Percentiles rank a stretch among this genome's conserved stretches.
These are phyloP conservation scores for Boletus reticulatus DNA, from an alignment of 768 basidiomycete genomes.

Conservation along the genomic window DNA sequence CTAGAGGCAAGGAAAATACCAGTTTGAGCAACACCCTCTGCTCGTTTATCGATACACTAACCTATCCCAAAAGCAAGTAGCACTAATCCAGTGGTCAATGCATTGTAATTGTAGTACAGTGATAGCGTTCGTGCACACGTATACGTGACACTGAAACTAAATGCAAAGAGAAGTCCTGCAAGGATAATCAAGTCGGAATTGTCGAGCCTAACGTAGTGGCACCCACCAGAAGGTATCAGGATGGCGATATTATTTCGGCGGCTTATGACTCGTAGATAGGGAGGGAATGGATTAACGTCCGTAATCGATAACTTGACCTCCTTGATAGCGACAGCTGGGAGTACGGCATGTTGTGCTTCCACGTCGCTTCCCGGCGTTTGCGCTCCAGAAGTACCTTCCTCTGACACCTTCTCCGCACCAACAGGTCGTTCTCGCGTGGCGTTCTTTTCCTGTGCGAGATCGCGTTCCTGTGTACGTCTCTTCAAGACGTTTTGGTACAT, in stretches of 20 bases:
- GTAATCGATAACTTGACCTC: conserved; percentile 55
- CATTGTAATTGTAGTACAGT: conserved; percentile 60
- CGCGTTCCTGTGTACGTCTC: conserved; percentile 30
- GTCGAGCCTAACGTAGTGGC: neutral
- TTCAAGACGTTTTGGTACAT: conserved; percentile 70
- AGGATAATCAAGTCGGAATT: neutral
- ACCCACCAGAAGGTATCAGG: conserved; percentile 38
- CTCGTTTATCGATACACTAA: conserved; percentile 22
- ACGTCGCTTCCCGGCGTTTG: conserved; percentile 22
- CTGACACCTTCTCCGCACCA: neutral
- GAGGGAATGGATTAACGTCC: conserved; percentile 73
- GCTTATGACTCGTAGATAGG: conserved; percentile 56
- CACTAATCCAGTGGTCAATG: conserved; percentile 77
- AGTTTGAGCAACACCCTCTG: neutral
- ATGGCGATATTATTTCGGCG: conserved; percentile 67
- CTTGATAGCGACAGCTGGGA: neutral
- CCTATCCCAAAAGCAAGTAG: conserved; percentile 74
- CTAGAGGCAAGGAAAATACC: conserved; percentile 18
- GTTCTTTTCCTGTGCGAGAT: conserved; percentile 14
- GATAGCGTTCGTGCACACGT: conserved; percentile 73
- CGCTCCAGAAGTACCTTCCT: neutral
- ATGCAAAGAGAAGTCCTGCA: conserved; percentile 67
- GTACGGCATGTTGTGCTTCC: conserved; percentile 17
- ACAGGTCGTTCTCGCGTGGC: neutral
- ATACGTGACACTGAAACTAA: conserved; percentile 68